These are phyloP conservation scores for Hortiboletus campestris DNA, from an alignment of 768 basidiomycete genomes.

Conservation along the genomic window DNA sequence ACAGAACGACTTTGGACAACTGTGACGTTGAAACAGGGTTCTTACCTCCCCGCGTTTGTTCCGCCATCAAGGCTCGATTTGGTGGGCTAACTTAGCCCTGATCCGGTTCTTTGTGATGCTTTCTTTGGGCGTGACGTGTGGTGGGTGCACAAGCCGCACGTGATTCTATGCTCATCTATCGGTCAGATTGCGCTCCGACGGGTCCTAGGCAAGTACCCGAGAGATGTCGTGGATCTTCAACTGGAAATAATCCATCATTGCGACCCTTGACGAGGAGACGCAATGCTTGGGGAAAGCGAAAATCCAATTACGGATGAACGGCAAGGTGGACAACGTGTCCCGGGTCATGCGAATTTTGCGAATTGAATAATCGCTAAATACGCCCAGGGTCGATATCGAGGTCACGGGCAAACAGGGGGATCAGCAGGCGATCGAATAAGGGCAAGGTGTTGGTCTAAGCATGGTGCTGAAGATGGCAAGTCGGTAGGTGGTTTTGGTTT, in stretches of 20 bases:
- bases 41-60: constrained; percentile 1
- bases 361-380: constrained; percentile 9
- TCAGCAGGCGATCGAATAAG: constrained; percentile 6
- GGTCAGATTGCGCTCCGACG: constrained; percentile 11
- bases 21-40: background rate
- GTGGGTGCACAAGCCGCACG: background rate
- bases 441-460: background rate
- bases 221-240: background rate
- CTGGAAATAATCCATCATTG: background rate
- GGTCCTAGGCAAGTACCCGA: constrained; percentile 1
- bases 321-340: constrained; percentile 14
- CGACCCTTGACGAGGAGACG: constrained; percentile 6
- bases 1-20: background rate
- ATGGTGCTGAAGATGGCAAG: background rate
- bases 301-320: background rate
- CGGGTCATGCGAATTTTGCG: constrained; percentile 1
- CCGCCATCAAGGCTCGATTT: background rate
- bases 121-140: background rate
- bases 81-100: constrained; percentile 2
- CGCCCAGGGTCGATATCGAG: background rate
- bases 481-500: background rate
- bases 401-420: background rate
- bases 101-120: constrained; percentile 8
- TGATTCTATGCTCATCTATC: background rate
- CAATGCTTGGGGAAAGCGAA: background rate